phyloP scores from a whole-genome alignment of 306 rosid species.

The Dalbergia oliveri region DNA sequence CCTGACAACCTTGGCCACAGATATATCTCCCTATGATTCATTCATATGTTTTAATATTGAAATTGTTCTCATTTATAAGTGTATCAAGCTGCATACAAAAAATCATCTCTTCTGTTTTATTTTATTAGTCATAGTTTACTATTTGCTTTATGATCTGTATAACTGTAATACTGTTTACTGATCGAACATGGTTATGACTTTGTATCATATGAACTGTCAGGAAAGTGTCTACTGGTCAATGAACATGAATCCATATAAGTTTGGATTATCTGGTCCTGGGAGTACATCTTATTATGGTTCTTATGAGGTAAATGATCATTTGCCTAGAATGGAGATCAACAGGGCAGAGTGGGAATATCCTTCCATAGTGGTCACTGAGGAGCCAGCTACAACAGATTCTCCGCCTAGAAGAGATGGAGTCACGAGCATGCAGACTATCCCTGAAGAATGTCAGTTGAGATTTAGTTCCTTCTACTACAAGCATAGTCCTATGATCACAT shows the following conservation, averaged over 20 bases:
- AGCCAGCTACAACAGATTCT: conserved; percentile 59
- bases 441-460: conserved; percentile 83
- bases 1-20: background rate
- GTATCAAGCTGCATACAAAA: conserved; percentile 3
- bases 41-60: background rate
- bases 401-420: conserved; percentile 68
- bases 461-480: conserved; percentile 19
- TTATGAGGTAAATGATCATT: conserved; percentile 73
- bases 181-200: conserved; percentile 23
- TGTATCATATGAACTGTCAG: conserved; percentile 54
- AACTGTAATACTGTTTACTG: background rate
- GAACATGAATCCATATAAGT: conserved; percentile 85
- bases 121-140: background rate
- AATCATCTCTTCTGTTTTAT: background rate
- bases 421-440: conserved; percentile 62
- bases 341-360: conserved; percentile 81
- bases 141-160: conserved; percentile 34
- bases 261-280: conserved; percentile 70
- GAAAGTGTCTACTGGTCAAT: conserved; percentile 88
- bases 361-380: conserved; percentile 56
- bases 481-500: conserved; percentile 14
- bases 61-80: background rate
- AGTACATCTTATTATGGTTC: conserved; percentile 70
- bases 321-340: conserved; percentile 76
- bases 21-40: conserved; percentile 5